Evolutionary conservation across 768 basidiomycete species (phyloP), one percentile per base, ranked within the genome.

Genomic region (Sarcodon sp.): DNA sequence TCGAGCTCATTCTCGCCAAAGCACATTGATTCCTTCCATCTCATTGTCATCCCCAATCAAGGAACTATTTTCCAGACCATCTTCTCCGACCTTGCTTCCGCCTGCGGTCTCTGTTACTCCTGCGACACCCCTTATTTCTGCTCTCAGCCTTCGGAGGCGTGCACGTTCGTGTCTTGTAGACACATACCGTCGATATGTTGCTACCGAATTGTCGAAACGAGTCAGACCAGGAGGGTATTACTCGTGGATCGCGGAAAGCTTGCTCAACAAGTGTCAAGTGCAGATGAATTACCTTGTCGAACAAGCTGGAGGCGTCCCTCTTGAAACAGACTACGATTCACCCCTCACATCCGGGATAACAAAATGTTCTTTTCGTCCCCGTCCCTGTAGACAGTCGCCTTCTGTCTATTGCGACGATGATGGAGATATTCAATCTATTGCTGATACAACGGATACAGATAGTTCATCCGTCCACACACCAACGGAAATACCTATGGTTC

Each of bases 91-190:
- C 37, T 58, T 63, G 10, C 37, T 65, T 53, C 46, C 63, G 62
- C 43, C 65, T 61, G 7, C 57, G 56, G 45, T 49, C 59, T 3
- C 58, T 60, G 31, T 63, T 57, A 37, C 61, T 54, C 11, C 63
- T 65, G 11, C 57, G 61, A n/a, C 54, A 55, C 50, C 51, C 4
- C 58, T 59, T 44, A 50, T 54, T 45, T n/a, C 47, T 45, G 50
- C 33, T 13, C 48, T 16, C 6, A 46, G 16, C 15, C 70, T 81
- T 36, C 75, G 82, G 13, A 66, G 70, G 34, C 70, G 75, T 41
- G 85, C 85, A 4, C 79, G 83, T 32, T 80, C 83, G 15, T 68
- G 71, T 3, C 70, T 87, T 11, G 69, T 86, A 6, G 82, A 88
- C 54, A 68, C 75, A 3, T 86, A 77, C 57, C 76, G 83, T 33